Base-by-base conservation (phyloP, 768 basidiomycete species). In the Boletus fagicola region DNA sequence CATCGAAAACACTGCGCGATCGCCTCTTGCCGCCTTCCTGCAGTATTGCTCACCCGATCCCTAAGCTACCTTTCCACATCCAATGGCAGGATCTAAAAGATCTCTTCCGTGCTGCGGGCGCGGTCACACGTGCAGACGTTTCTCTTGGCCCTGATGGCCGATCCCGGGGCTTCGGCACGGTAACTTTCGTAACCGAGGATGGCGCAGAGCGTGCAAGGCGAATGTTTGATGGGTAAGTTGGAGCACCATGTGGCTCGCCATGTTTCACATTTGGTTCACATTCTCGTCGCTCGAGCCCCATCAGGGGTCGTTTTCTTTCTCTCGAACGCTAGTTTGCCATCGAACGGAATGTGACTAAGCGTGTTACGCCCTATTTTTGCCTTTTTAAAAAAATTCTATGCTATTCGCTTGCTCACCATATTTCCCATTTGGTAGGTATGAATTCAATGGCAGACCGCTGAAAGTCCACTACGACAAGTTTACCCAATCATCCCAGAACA, bases 61-160 rank as follows among this genome's bases (percentile, higher is more conserved):
- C n/a, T 57, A 94, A 68, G 92, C 82, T 95, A 16, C 93, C 93
- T 0, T 94, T 94, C 74, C 93, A 94, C 65, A 89, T 88, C 63
- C 93, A 94, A 75, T 99, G 96, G 96, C 96, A 98, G 73, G 96
- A 98, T 68, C 80, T 99, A 44, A 98, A 98, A 73, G 95, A 98
- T 73, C 80, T 98, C 5, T 96, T 98, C 69, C 84, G 95, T 28
- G 86, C 90, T 60, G 93, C 92, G 1, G 95, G 96, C 18, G 86
- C 89, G 20, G 89, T 98, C 53, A 76, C 94, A 36, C 85, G 96
- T 24, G 96, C 96, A 11, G 94, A 96, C 62, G 90, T 97, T 22
- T 90, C 90, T 18, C 82, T 93, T 33, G 92, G 92, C 36, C 83
- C 83, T 5, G 94, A 97, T 67, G 92, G 93, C 13, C 83, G 94